phyloP scores from a whole-genome alignment of 176 grass and related monocot genomes.

The Juncus inflexus region DNA sequence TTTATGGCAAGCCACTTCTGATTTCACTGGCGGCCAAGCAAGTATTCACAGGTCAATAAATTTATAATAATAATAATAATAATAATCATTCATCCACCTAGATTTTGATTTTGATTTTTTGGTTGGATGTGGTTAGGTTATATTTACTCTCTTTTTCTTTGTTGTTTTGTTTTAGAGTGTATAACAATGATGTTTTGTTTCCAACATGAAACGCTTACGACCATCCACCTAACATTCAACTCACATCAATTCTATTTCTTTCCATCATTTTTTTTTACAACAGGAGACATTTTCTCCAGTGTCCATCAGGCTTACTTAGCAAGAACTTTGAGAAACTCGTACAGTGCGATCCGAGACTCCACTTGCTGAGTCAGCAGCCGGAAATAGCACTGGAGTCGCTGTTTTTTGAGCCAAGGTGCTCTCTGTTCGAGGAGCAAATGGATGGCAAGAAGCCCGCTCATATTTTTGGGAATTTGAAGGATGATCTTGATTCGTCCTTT shows the following conservation, averaged over 20 bases:
- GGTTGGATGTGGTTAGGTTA: too few relatives aligned
- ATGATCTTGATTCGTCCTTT: constrained; percentile 42
- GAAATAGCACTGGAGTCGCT: constrained; percentile 37
- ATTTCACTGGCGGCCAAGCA: constrained; percentile 80
- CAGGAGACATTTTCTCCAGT: constrained; percentile 78
- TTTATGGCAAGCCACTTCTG: constrained; percentile 55
- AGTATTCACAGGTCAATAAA: constrained; percentile 46
- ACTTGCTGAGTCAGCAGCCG: constrained; percentile 50
- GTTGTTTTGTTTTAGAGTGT: too few relatives aligned
- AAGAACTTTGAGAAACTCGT: constrained; percentile 85
- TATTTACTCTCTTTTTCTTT: too few relatives aligned
- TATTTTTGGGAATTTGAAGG: constrained; percentile 48
- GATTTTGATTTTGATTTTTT: too few relatives aligned
- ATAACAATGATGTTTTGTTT: too few relatives aligned
- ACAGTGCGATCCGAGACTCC: constrained; percentile 58
- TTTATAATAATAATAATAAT: background rate
- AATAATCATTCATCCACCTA: too few relatives aligned
- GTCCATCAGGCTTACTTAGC: constrained; percentile 48
- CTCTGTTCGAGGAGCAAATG: constrained; percentile 54
- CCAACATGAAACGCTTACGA: too few relatives aligned
- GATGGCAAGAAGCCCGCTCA: constrained; percentile 39
- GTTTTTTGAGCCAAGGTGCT: constrained; percentile 38
- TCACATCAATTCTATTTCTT: too few relatives aligned
- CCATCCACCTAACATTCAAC: too few relatives aligned
- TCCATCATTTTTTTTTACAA: constrained; percentile 1